Conservation (phyloP, 2,329 filamentous ascomycete species). For the Curvularia eragrostidis region DNA sequence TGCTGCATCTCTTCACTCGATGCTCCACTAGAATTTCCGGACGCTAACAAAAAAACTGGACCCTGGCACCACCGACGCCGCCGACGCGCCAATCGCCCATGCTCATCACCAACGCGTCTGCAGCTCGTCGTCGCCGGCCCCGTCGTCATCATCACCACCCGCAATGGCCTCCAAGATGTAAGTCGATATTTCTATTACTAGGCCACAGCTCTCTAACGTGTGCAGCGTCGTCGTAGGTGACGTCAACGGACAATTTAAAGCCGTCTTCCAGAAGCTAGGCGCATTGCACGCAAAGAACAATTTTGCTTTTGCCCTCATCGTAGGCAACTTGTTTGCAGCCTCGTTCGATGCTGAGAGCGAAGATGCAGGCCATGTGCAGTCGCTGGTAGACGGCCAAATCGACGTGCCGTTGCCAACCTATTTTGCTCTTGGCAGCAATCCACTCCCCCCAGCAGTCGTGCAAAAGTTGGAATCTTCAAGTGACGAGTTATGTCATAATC, state of each 20-base stretch:
- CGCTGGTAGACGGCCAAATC: slow-evolving; percentile 75
- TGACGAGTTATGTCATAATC: slow-evolving; percentile 81
- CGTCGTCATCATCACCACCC: slow-evolving; percentile 1
- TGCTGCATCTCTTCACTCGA: slow-evolving; percentile 12
- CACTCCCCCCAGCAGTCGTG: slow-evolving; percentile 74
- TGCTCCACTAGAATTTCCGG: slow-evolving; percentile 42
- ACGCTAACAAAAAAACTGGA: slow-evolving; percentile 33
- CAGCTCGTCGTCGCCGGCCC: slow-evolving; percentile 8
- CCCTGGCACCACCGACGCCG: slow-evolving; percentile 18
- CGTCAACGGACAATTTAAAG: slow-evolving; percentile 77
- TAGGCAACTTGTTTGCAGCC: slow-evolving; percentile 79
- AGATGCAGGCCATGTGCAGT: slow-evolving; percentile 64
- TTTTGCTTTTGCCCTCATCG: slow-evolving; percentile 84
- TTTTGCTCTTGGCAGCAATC: slow-evolving; percentile 78
- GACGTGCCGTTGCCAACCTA: slow-evolving; percentile 83
- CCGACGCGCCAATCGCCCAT: slow-evolving; percentile 21
- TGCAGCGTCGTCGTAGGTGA: slow-evolving; percentile 81
- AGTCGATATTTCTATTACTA: background rate
- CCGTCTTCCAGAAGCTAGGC: slow-evolving; percentile 80
- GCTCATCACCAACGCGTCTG: slow-evolving; percentile 23
- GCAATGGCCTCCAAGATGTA: slow-evolving; percentile 66
- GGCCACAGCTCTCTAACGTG: slow-evolving; percentile 13
- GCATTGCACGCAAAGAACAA: slow-evolving; percentile 84
- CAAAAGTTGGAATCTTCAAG: slow-evolving; percentile 75
- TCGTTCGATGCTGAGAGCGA: slow-evolving; percentile 55